A percentile compares a stretch with the other conserved stretches of the same genome.
Evolutionary conservation across 371 early-diverging fungal species (phyloP).

Genomic region (Mucor plumbeus): DNA sequence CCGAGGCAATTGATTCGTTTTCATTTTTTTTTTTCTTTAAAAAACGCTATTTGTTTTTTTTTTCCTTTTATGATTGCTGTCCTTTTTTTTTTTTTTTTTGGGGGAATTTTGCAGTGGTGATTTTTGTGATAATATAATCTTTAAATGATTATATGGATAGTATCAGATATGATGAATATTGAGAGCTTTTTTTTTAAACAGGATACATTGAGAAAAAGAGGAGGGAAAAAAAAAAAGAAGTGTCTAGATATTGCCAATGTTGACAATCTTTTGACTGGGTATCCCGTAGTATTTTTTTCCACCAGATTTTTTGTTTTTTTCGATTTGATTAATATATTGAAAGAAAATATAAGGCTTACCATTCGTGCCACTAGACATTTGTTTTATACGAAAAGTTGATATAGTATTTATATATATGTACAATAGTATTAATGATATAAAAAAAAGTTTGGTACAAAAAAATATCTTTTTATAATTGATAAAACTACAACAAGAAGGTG

Average conservation of each 20-base stretch:
- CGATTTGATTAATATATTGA: slow-evolving; percentile 8
- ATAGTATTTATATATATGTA: background rate
- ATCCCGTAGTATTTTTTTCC: background rate
- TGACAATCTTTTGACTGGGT: background rate
- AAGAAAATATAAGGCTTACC: slow-evolving; percentile 16
- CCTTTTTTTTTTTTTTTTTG: background rate
- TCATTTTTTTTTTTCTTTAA: background rate
- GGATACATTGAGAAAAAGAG: background rate
- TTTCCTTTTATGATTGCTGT: background rate
- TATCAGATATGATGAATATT: background rate
- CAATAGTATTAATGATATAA: background rate
- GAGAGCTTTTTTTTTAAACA: background rate
- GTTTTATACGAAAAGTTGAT: background rate
- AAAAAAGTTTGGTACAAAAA: background rate
- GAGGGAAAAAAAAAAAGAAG: background rate
- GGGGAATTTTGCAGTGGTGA: background rate
- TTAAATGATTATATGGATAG: background rate
- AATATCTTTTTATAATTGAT: background rate
- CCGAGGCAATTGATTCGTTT: slow-evolving; percentile 1
- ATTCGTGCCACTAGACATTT: slow-evolving; percentile 17
- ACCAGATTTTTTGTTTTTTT: background rate
- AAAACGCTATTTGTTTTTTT: background rate
- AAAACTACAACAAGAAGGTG: background rate
- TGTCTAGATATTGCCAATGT: background rate
- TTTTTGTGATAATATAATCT: background rate